Conservation (phyloP, 495 filamentous ascomycete species). For the Aspergillus diversus region DNA sequence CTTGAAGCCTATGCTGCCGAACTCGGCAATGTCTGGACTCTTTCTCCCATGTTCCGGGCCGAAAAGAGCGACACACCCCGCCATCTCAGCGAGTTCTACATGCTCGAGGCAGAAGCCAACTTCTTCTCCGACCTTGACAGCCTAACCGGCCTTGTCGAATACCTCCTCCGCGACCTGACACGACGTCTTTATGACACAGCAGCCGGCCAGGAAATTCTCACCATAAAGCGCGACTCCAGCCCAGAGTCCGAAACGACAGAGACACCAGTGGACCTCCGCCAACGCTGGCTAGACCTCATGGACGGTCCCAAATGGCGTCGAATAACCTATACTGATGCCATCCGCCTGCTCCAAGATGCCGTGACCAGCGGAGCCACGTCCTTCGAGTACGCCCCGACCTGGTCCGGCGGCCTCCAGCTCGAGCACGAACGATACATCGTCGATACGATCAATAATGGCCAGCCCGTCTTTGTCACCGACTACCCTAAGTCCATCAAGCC, state of each 20-base stretch:
- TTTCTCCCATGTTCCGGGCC: conserved; percentile 92
- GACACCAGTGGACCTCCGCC: conserved; percentile 50
- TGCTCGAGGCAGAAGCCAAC: conserved; percentile 89
- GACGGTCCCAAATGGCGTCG: conserved; percentile 69
- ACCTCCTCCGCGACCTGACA: conserved; percentile 68
- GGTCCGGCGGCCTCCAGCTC: conserved; percentile 77
- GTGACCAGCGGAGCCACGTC: conserved; percentile 46
- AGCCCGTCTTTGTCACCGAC: conserved; percentile 89
- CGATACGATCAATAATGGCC: conserved; percentile 63
- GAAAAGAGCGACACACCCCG: conserved; percentile 93
- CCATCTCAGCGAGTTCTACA: conserved; percentile 97
- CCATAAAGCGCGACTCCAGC: conserved; percentile 39
- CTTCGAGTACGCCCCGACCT: conserved; percentile 70
- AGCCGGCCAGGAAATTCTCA: conserved; percentile 66
- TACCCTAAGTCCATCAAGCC: conserved; percentile 87
- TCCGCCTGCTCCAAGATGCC: conserved; percentile 67
- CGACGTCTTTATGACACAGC: conserved; percentile 56
- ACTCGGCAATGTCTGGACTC: conserved; percentile 88
- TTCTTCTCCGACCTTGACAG: conserved; percentile 70
- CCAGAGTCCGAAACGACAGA: conserved; percentile 34
- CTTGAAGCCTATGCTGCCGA: conserved; percentile 90
- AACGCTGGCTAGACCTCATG: conserved; percentile 73
- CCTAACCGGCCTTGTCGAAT: conserved; percentile 79
- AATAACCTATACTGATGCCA: conserved; percentile 82
- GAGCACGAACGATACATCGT: conserved; percentile 95